Percentiles rank a stretch among this genome's conserved stretches.
Evolutionary conservation across 306 rosid species (phyloP).

Genomic region (Mucuna pruriens): DNA sequence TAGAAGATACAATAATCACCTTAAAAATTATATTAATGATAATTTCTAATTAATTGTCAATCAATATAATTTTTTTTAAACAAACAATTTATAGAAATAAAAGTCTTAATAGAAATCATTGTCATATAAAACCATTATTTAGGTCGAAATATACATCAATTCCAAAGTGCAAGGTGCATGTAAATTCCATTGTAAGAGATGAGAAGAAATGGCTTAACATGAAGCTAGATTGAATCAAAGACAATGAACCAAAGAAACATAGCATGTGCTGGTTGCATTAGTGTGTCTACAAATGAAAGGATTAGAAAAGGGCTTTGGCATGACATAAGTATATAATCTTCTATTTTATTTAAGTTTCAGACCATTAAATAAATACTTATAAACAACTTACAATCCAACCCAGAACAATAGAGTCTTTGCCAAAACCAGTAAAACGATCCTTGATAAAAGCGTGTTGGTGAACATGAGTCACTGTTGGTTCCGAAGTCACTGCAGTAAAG

Average conservation of each 20-base stretch:
- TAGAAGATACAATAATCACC: no score
- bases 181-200: not conserved
- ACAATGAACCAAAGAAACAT: not conserved
- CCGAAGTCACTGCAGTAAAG: slow-evolving; percentile 56
- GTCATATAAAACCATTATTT: not conserved
- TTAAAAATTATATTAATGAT: no score
- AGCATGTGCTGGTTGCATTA: not conserved
- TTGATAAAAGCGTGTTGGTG: slow-evolving; percentile 72
- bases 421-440: slow-evolving; percentile 69
- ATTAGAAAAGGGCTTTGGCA: not conserved
- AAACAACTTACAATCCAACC: slow-evolving; percentile 82
- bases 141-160: not conserved
- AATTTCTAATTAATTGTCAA: no score
- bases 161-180: not conserved
- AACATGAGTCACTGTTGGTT: slow-evolving; percentile 59
- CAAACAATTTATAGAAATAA: no score
- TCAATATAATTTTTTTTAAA: no score
- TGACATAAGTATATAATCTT: not conserved
- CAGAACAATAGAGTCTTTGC: slow-evolving; percentile 60
- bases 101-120: slow-evolving; percentile 4
- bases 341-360: not conserved
- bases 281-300: slow-evolving; percentile 3
- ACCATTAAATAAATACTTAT: not conserved
- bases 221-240: not conserved
- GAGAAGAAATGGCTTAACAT: not conserved